Conservation (phyloP, 2,329 filamentous ascomycete species). For the Peltaster fructicola region DNA sequence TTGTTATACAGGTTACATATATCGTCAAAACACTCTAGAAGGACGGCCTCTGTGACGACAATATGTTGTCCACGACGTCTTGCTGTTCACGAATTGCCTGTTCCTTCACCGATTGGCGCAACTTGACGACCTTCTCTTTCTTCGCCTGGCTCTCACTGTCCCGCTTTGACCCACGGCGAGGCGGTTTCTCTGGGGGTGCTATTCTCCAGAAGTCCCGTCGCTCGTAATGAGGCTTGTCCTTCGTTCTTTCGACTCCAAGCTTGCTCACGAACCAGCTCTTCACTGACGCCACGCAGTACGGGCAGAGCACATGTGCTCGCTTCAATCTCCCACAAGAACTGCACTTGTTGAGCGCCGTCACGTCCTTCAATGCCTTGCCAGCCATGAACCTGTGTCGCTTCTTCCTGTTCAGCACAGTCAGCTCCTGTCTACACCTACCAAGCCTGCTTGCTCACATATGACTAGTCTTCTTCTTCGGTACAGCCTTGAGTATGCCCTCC, state of each 20-base stretch:
- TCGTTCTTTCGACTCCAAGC: slow-evolving; percentile 9
- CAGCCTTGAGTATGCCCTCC: slow-evolving; percentile 80
- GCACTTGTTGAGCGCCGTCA: slow-evolving; percentile 73
- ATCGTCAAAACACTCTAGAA: too few species aligned
- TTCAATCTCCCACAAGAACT: slow-evolving; percentile 77
- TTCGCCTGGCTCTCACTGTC: slow-evolving; percentile 9
- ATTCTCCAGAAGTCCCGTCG: too few species aligned
- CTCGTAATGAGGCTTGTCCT: slow-evolving; percentile 9
- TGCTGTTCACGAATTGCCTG: too few species aligned
- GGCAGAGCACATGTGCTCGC: slow-evolving; percentile 74
- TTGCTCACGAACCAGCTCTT: slow-evolving; percentile 18
- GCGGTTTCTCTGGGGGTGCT: too few species aligned
- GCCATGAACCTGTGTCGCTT: slow-evolving; percentile 87
- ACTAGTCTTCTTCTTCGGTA: slow-evolving; percentile 97
- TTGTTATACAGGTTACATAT: too few species aligned
- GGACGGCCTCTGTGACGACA: too few species aligned
- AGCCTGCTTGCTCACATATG: slow-evolving; percentile 40
- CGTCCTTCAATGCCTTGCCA: slow-evolving; percentile 84
- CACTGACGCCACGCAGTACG: slow-evolving; percentile 60
- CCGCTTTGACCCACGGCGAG: too few species aligned
- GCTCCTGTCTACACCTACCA: not conserved
- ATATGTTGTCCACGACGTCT: too few species aligned
- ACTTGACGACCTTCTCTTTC: slow-evolving; percentile 3
- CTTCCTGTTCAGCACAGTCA: slow-evolving; percentile 31
- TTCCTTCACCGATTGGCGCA: slow-evolving; percentile 3